phyloP scores from a whole-genome alignment of 164 flowering plant species.

The Dillenia turbinata region DNA sequence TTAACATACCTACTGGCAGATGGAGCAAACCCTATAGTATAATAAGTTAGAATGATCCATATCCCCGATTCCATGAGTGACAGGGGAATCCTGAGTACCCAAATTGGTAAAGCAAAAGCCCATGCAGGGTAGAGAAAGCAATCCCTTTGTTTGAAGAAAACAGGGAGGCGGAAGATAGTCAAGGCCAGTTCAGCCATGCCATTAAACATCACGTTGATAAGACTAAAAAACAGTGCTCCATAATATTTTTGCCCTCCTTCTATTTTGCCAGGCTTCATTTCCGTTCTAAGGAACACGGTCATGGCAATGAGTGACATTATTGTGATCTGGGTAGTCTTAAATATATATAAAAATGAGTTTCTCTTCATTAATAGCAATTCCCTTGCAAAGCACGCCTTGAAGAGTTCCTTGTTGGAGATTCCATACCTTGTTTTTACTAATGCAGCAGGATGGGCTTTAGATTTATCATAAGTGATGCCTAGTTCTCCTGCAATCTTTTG shows the following conservation, averaged over 20 bases:
- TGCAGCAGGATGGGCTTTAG: conserved; percentile 34
- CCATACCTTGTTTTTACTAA: conserved; percentile 31
- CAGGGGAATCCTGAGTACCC: conserved; percentile 43
- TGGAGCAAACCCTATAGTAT: conserved; percentile 61
- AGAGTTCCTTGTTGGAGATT: conserved; percentile 31
- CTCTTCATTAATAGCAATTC: conserved; percentile 55
- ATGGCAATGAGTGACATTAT: conserved; percentile 31
- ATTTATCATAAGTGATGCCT: conserved; percentile 22
- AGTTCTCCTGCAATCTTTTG: conserved; percentile 20
- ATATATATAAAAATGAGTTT: conserved; percentile 38
- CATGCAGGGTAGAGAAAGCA: conserved; percentile 53
- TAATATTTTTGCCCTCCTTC: conserved; percentile 34
- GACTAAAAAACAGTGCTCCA: conserved; percentile 55
- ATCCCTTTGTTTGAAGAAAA: conserved; percentile 58
- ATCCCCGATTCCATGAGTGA: conserved; percentile 47
- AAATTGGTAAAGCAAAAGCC: conserved; percentile 50
- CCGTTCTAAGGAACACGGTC: conserved; percentile 33
- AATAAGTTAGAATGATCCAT: conserved; percentile 53
- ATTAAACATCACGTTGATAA: conserved; percentile 51
- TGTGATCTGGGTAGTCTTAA: conserved; percentile 37
- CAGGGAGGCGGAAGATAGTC: conserved; percentile 43
- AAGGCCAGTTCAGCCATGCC: conserved; percentile 54
- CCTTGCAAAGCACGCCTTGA: conserved; percentile 39
- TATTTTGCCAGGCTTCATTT: conserved; percentile 26
- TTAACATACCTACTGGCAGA: conserved; percentile 34